Percentiles rank a stretch among this genome's conserved stretches.
Conservation (phyloP, 768 basidiomycete species). For the Coprinopsis strossmayeri region DNA sequence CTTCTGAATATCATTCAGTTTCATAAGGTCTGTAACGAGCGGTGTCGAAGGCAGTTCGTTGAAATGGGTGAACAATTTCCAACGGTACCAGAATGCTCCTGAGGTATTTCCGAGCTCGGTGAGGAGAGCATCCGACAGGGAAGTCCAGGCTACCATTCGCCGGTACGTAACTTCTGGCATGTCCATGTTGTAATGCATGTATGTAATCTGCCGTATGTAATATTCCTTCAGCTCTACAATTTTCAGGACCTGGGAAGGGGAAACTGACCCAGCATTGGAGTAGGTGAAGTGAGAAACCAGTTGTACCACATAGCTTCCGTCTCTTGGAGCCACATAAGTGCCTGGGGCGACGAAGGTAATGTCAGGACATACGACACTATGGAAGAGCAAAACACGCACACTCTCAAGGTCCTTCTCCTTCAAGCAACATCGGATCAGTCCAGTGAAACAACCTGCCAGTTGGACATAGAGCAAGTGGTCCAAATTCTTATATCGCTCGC, state of each 20-base stretch:
- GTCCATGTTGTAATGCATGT: slow-evolving; percentile 16
- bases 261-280: slow-evolving; percentile 11
- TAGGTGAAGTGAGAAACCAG: slow-evolving; percentile 11
- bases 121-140: slow-evolving; percentile 20
- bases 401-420: background rate
- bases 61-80: slow-evolving; percentile 12
- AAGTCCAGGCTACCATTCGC: slow-evolving; percentile 18
- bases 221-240: background rate
- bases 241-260: slow-evolving; percentile 14
- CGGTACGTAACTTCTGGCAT: slow-evolving; percentile 21
- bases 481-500: background rate
- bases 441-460: background rate
- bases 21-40: slow-evolving; percentile 9
- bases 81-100: slow-evolving; percentile 22
- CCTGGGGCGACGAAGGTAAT: slow-evolving; percentile 13
- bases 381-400: background rate
- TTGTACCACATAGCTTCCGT: slow-evolving; percentile 19
- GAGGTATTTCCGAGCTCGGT: slow-evolving; percentile 27
- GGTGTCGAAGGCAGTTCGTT: slow-evolving; percentile 12
- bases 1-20: slow-evolving; percentile 4
- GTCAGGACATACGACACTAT: too few relatives aligned
- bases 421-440: background rate
- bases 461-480: background rate
- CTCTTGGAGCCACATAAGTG: slow-evolving; percentile 25
- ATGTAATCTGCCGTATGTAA: background rate